Percentiles rank a stretch among this genome's conserved stretches.
phyloP scores from a whole-genome alignment of 2,329 filamentous ascomycete species.

The Macrophomina pseudophaseolina region DNA sequence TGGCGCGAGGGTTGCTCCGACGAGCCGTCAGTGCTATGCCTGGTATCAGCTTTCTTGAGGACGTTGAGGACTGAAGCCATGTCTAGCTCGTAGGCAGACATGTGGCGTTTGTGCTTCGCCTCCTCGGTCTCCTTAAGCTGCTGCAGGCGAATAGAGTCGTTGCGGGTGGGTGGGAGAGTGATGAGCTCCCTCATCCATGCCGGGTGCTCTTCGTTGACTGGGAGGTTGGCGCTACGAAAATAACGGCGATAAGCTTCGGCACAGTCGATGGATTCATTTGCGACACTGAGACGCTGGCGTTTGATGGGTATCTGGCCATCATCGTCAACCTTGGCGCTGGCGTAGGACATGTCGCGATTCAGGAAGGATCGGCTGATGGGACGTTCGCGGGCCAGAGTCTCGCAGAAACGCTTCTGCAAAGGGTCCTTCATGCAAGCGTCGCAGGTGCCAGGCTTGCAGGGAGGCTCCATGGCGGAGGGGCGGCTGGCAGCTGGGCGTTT shows the following conservation, averaged over 20 bases:
- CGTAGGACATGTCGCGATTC: slow-evolving; percentile 13
- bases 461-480: slow-evolving; percentile 25
- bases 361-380: slow-evolving; percentile 20
- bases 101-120: slow-evolving; percentile 21
- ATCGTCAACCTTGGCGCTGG: slow-evolving; percentile 22
- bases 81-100: slow-evolving; percentile 26
- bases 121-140: slow-evolving; percentile 14
- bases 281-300: slow-evolving; percentile 12
- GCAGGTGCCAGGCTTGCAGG: slow-evolving; percentile 40
- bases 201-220: slow-evolving; percentile 25
- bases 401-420: slow-evolving; percentile 32
- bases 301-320: slow-evolving; percentile 21
- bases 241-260: slow-evolving; percentile 25
- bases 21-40: slow-evolving; percentile 23
- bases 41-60: slow-evolving; percentile 24
- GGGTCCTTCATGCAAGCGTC: slow-evolving; percentile 43
- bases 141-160: slow-evolving; percentile 21
- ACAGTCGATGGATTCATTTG: slow-evolving; percentile 22
- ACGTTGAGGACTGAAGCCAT: slow-evolving; percentile 27
- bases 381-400: slow-evolving; percentile 26
- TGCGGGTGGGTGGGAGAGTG: slow-evolving; percentile 23
- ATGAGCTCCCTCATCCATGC: slow-evolving; percentile 27
- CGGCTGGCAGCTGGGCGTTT: slow-evolving; percentile 20
- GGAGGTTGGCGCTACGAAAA: slow-evolving; percentile 26
- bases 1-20: slow-evolving; percentile 22